Base-by-base conservation (phyloP, 2,329 filamentous ascomycete species). In the Microsporum ferrugineum region DNA sequence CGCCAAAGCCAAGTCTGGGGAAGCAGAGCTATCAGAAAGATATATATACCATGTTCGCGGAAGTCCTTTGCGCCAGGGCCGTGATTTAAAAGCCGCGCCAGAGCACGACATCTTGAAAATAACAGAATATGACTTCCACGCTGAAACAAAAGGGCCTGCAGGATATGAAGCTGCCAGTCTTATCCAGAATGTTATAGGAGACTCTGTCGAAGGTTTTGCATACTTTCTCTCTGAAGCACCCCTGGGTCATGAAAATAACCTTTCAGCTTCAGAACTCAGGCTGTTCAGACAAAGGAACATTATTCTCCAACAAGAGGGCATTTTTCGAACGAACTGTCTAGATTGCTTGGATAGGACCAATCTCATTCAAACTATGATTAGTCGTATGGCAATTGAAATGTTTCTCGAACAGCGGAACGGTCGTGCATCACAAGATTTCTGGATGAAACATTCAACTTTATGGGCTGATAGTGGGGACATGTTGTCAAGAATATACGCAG, bases 381-480 rank as follows among this genome's bases (percentile, higher is more conserved):
- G 91, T 62, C 88, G 91, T 68, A 91, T 96, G 88, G 90, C 91
- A 0, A 80, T 96, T 23, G 90, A 96, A 71, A 80, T 86, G 0
- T 97, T 97, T 68, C 77, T 99, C 2, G 76, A 77, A 12, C 90
- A 95, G 66, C 82, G 87, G 63, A 82, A 81, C 31, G 84, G 89
- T 65, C 80, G 79, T 63, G 86, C 88, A 0, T 80, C 81, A 7
- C 82, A 86, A 0, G 91, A 97, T 69, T 91, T 97, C 68, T 96
- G 91, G 88, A 87, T 89, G 76, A 82, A 89, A 57, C 94, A 99
- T 75, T 91, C 90, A 6, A 94, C 85, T 63, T 80, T 99, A 0
- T 99, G 94, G 94, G 94, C 94, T 38, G 94, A 99, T 73, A 97
- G 96, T 70, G 94, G 94, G 27, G 94, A 99, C 76, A 88, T 88